These are phyloP conservation scores for Monosporozyma unispora DNA, from an alignment of 805 yeast species.

Conservation along the genomic window DNA sequence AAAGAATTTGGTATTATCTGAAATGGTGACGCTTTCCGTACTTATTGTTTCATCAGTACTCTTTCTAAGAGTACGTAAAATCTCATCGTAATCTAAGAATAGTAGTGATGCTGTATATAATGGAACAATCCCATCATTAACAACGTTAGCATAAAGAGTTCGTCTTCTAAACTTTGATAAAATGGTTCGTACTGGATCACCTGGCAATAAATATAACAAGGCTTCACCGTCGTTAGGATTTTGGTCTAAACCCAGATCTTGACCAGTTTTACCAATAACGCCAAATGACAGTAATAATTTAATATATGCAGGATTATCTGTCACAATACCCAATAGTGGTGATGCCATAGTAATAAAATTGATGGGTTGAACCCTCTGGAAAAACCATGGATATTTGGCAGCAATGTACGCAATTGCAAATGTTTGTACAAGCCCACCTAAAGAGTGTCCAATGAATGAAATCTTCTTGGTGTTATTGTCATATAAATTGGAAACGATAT, in stretches of 20 bases:
- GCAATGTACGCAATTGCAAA: conserved; percentile 68
- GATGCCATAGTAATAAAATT: conserved; percentile 69
- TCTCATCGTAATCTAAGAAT: conserved; percentile 57
- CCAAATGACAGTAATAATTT: conserved; percentile 64
- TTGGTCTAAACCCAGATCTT: conserved; percentile 55
- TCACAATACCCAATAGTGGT: conserved; percentile 66
- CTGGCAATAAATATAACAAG: conserved; percentile 50
- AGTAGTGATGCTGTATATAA: conserved; percentile 61
- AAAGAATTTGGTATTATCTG: conserved; percentile 14
- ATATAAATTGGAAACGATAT: conserved; percentile 40
- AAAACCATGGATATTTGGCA: conserved; percentile 61
- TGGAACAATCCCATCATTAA: conserved; percentile 79
- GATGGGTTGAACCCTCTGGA: conserved; percentile 47
- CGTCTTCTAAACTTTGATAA: conserved; percentile 51
- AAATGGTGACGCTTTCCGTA: conserved; percentile 4
- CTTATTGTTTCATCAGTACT: neutral
- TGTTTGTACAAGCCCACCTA: conserved; percentile 72
- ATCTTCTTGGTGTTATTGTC: conserved; percentile 41
- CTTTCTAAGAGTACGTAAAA: conserved; percentile 20
- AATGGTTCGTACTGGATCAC: conserved; percentile 50
- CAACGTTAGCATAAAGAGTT: conserved; percentile 65
- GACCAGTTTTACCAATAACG: conserved; percentile 72
- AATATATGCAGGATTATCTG: conserved; percentile 70
- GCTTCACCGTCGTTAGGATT: conserved; percentile 40
- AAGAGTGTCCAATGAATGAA: conserved; percentile 70